A percentile compares a stretch with the other conserved stretches of the same genome.
Evolutionary conservation across 2,329 filamentous ascomycete genomes (phyloP).

Genomic region (Colletotrichum cordylinicola): DNA sequence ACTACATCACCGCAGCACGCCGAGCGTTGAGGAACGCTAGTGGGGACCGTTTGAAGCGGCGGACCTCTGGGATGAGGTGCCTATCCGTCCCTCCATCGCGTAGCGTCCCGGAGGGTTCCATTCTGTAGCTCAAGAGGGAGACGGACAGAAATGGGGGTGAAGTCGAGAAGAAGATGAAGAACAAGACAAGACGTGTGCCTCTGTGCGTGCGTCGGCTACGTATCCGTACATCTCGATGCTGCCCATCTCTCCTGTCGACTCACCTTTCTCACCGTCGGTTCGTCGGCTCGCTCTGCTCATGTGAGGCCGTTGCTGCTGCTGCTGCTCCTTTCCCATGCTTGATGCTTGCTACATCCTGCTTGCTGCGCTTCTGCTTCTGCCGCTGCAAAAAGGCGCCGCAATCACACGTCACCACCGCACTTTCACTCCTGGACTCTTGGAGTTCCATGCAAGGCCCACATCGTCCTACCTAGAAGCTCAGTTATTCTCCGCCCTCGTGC

Average conservation of each 20-base stretch:
- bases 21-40: neutral
- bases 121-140: neutral
- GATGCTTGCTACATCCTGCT: neutral
- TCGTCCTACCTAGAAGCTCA: neutral
- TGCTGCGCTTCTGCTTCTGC: neutral
- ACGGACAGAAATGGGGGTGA: neutral
- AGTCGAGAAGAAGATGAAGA: neutral
- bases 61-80: neutral
- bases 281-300: neutral
- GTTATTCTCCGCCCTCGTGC: constrained; percentile 3
- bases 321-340: neutral
- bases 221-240: neutral
- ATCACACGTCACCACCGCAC: constrained; percentile 5
- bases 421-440: neutral
- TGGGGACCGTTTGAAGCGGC: constrained; percentile 5
- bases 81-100: constrained; percentile 20
- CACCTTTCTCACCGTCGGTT: neutral
- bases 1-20: neutral
- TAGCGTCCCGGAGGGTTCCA: neutral
- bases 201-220: neutral
- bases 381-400: constrained; percentile 2
- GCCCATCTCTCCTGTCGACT: neutral
- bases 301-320: neutral
- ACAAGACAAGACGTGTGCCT: neutral
- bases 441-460: neutral